phyloP scores from a whole-genome alignment of 805 yeast genomes.

The Komagataella pastoris region DNA sequence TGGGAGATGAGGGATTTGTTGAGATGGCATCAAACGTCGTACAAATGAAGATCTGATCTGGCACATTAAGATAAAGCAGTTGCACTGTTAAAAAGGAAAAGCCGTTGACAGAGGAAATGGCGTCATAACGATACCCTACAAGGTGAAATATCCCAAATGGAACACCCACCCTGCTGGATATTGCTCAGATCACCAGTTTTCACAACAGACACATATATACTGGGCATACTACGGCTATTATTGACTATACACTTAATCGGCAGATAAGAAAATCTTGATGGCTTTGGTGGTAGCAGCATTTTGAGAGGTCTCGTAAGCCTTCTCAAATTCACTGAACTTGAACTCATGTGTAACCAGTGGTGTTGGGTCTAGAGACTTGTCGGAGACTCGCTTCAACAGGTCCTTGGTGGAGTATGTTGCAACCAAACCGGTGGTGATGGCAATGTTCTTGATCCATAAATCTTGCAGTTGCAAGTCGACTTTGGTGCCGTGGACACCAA shows the following conservation, averaged over 20 bases:
- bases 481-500: conserved; percentile 37
- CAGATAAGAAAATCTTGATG: conserved; percentile 29
- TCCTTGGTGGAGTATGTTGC: conserved; percentile 29
- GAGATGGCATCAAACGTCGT: neutral
- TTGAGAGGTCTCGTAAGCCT: conserved; percentile 49
- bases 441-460: conserved; percentile 30
- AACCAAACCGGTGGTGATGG: conserved; percentile 34
- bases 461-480: conserved; percentile 29
- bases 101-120: neutral
- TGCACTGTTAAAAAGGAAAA: neutral
- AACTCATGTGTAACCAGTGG: conserved; percentile 47
- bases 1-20: neutral
- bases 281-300: conserved; percentile 40
- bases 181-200: too few relatives aligned
- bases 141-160: neutral
- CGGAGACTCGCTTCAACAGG: conserved; percentile 21
- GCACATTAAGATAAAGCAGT: neutral
- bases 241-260: neutral
- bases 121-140: neutral
- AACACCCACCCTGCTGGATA: too few relatives aligned
- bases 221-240: neutral
- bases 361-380: conserved; percentile 29
- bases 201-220: too few relatives aligned
- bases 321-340: conserved; percentile 35
- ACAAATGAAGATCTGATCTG: neutral